Base-by-base conservation (phyloP, 2,329 filamentous ascomycete species). In the Xylariaceae sp. region DNA sequence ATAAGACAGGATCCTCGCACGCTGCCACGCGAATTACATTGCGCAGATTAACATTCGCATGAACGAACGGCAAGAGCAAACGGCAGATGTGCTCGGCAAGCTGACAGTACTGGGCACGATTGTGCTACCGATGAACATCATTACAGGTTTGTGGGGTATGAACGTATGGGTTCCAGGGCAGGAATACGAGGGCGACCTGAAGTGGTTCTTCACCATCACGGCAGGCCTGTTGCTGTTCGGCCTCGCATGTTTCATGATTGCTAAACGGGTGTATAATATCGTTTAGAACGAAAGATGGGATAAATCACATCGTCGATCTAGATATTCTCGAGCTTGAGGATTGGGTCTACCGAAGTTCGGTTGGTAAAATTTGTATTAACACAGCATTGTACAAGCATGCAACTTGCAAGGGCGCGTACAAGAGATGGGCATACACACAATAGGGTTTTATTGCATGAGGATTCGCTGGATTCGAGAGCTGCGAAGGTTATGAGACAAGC, bases 41-140 rank as follows among this genome's bases (percentile, higher is more conserved):
- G 93, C 93, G 1, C 93, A 98, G 63, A 96, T 98, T 69, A 97
- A 96, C 65, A 95, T 97, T 56, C 83, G 89, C 57, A 97, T 97
- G 91, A 96, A 96, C 65, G 91, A 97, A 71, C 84, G 93, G 35
- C 88, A 94, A 62, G 91, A 98, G 64, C 84, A 94, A 68, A 98
- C 93, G 1, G 89, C 89, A 31, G 91, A 98, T 61, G 89, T 96
- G 1, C 78, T 98, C 11, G 90, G 90, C 49, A 95, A 93, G 64
- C 77, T 98, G 45, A 97, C 93, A 0, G 93, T 98, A 1, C 74
- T 98, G 1, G 93, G 93, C 50, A 98, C 93, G 4, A 97, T 98
- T 53, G 91, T 98, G 3, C 72, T 98, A 42, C 93, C 93, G 9
- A 95, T 98, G 90, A 98, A 98, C 63, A 95, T 98, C 61, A 91